Percentiles rank a stretch among this genome's conserved stretches.
Conservation (phyloP, 208 protist species). For the Naegleria gruberi region DNA sequence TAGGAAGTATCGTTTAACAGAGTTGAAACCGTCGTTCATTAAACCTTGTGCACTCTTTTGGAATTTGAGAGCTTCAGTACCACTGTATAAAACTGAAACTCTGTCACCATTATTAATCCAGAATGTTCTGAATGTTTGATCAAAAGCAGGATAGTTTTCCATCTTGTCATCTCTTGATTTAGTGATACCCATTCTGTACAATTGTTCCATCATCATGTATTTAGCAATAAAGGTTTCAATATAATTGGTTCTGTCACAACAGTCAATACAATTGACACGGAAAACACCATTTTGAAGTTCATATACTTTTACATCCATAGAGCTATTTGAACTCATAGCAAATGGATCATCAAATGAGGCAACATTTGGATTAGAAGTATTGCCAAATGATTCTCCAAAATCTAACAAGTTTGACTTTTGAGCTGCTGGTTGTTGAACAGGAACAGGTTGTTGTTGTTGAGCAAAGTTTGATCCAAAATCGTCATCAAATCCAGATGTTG, state of each 20-base stretch:
- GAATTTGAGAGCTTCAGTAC: conserved; percentile 26
- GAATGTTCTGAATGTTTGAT: not conserved
- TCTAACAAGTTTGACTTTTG: not conserved
- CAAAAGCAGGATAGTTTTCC: not conserved
- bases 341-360: not conserved
- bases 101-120: conserved; percentile 31
- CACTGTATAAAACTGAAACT: conserved; percentile 9
- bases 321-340: not conserved
- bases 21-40: conserved; percentile 26
- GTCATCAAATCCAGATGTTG: not conserved
- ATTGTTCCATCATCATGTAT: not conserved
- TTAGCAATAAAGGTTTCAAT: conserved; percentile 4
- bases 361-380: not conserved
- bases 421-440: not conserved
- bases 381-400: not conserved
- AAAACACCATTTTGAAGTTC: conserved; percentile 9
- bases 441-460: too few species aligned
- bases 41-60: conserved; percentile 12
- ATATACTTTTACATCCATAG: not conserved
- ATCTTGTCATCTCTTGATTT: not conserved
- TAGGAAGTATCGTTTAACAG: conserved; percentile 9
- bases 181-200: not conserved
- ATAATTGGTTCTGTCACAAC: conserved; percentile 21
- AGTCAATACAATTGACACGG: conserved; percentile 24
- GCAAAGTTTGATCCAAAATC: not conserved